Percentiles rank a stretch among this genome's conserved stretches.
phyloP scores from a whole-genome alignment of 2,329 filamentous ascomycete species.

The Neoarthrinium moseri region DNA sequence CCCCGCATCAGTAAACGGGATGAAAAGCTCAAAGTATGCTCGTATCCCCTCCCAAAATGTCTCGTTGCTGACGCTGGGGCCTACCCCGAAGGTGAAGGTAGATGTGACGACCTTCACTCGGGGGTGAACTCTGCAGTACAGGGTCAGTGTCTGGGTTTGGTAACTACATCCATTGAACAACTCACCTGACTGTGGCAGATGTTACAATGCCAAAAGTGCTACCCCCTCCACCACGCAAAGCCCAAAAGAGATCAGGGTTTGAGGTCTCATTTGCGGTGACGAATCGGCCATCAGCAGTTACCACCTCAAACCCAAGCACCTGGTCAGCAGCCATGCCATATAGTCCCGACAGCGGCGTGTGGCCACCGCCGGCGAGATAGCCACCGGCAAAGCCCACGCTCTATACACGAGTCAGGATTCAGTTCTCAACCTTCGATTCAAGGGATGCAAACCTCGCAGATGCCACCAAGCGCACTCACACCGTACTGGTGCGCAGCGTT shows the following conservation, averaged over 20 bases:
- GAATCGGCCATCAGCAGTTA: slow-evolving; percentile 45
- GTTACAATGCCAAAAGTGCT: slow-evolving; percentile 44
- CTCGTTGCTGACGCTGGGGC: slow-evolving; percentile 24
- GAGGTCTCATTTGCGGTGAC: slow-evolving; percentile 40
- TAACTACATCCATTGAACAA: no score
- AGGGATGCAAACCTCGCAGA: slow-evolving; percentile 33
- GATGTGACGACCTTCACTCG: slow-evolving; percentile 29
- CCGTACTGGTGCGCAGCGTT: slow-evolving; percentile 44
- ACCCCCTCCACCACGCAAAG: slow-evolving; percentile 45
- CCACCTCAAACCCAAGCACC: slow-evolving; percentile 46
- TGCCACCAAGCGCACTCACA: slow-evolving; percentile 51
- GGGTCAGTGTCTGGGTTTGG: no score
- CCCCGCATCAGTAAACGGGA: slow-evolving; percentile 30
- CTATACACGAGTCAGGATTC: slow-evolving; percentile 8
- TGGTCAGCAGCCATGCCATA: slow-evolving; percentile 52
- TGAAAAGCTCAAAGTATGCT: slow-evolving; percentile 28
- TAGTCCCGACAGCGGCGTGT: slow-evolving; percentile 49
- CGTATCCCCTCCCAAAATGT: slow-evolving; percentile 29
- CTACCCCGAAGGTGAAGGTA: slow-evolving; percentile 19
- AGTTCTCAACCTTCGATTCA: no score
- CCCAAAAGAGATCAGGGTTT: slow-evolving; percentile 51
- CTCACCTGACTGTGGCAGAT: no score
- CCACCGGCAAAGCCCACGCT: slow-evolving; percentile 52
- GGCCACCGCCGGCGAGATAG: slow-evolving; percentile 49
- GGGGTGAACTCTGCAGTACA: slow-evolving; percentile 29